A percentile compares a stretch with the other conserved stretches of the same genome.
phyloP scores from a whole-genome alignment of 148 eudicot genomes.

The Heliosperma pusillum region DNA sequence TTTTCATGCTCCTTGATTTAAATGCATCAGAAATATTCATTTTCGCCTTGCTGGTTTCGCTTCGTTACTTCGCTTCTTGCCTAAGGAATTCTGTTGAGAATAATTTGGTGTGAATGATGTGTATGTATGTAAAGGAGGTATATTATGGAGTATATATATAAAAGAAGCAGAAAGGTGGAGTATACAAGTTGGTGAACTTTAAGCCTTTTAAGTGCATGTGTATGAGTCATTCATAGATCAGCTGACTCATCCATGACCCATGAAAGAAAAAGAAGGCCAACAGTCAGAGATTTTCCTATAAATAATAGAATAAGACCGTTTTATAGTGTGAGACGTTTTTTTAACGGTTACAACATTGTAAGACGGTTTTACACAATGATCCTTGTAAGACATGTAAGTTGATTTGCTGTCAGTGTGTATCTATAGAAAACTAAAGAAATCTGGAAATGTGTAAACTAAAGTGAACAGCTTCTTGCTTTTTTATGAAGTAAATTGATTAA shows the following conservation, averaged over 20 bases:
- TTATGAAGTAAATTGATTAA: not conserved
- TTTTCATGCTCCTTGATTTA: conserved; percentile 29
- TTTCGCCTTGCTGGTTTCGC: not conserved
- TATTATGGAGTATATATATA: not conserved
- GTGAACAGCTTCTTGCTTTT: not conserved
- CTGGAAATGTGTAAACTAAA: no score
- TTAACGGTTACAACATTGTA: no score
- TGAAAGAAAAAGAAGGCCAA: not conserved
- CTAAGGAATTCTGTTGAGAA: not conserved
- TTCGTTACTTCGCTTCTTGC: not conserved
- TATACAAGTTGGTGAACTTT: not conserved
- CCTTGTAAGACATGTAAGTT: not conserved
- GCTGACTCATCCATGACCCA: conserved; percentile 7
- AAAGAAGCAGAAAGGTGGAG: not conserved
- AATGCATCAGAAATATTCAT: conserved; percentile 25
- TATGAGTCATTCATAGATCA: not conserved
- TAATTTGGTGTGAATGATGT: not conserved
- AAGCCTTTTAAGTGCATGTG: not conserved
- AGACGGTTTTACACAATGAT: no score
- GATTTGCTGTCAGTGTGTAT: not conserved
- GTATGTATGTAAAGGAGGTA: not conserved
- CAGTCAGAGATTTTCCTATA: not conserved
- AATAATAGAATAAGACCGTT: not conserved
- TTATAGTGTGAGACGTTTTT: no score
- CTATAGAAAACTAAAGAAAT: not conserved